Evolutionary conservation across 345 rosid species (phyloP).

Genomic region (Passiflora organensis): DNA sequence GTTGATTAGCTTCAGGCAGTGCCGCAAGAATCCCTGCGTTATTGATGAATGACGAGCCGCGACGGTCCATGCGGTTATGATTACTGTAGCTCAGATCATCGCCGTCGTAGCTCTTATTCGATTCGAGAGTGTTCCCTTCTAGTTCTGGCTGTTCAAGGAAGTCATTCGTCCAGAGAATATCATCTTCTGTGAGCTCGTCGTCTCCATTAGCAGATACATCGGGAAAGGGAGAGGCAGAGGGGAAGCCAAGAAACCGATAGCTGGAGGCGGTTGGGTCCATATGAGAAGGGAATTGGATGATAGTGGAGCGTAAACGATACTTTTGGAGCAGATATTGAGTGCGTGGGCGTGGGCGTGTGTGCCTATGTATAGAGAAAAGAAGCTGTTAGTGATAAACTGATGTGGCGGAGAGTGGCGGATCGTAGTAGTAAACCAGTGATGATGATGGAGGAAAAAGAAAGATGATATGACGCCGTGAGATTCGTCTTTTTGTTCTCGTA

Average conservation of each 20-base stretch:
- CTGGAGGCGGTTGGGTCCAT: slow-evolving; percentile 8
- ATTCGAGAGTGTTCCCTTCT: not conserved
- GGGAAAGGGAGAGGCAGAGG: slow-evolving; percentile 12
- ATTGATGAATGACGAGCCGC: slow-evolving; percentile 16
- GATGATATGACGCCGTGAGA: no score
- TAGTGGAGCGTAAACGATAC: no score
- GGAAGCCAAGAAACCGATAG: not conserved
- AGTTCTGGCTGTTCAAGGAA: slow-evolving; percentile 10
- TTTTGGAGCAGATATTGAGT: no score
- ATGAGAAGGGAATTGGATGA: no score
- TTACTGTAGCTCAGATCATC: not conserved
- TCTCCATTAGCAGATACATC: not conserved
- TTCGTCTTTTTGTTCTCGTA: no score
- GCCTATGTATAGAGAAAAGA: no score
- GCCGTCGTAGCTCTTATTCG: not conserved
- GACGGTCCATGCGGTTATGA: not conserved
- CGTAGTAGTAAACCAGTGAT: no score
- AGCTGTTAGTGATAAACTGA: no score
- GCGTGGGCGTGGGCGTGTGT: no score
- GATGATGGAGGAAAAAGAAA: no score
- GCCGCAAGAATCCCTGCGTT: slow-evolving; percentile 33
- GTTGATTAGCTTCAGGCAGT: slow-evolving; percentile 20
- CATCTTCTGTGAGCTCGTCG: slow-evolving; percentile 50
- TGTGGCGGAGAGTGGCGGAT: no score
- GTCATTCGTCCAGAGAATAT: slow-evolving; percentile 46